Conservation (phyloP, 768 basidiomycete genomes). For the Hericium coralloides region DNA sequence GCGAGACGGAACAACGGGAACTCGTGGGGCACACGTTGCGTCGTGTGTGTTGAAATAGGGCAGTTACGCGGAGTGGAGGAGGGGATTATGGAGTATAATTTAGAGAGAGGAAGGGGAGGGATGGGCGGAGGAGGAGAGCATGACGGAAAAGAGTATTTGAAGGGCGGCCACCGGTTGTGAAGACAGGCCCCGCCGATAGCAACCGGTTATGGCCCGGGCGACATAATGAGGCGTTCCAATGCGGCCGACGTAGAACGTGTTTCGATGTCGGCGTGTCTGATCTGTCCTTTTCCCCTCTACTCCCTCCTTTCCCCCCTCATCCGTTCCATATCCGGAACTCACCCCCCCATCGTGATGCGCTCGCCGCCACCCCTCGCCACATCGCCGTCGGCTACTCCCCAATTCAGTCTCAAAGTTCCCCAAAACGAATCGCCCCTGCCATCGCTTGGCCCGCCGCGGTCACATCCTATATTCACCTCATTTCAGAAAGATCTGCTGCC, state of each 20-base stretch:
- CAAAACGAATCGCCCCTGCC: not conserved
- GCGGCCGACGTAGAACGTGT: constrained; percentile 74
- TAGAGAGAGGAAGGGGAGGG: constrained; percentile 16
- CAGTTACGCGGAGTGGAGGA: constrained; percentile 7
- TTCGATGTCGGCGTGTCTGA: constrained; percentile 42
- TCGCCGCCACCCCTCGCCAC: not conserved
- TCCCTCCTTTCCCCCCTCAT: not conserved
- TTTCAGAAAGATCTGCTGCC: not conserved
- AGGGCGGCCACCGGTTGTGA: constrained; percentile 37
- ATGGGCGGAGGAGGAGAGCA: constrained; percentile 19
- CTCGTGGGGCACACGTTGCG: not conserved
- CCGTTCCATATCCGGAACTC: not conserved
- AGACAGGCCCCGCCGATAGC: constrained; percentile 43
- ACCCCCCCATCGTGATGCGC: not conserved
- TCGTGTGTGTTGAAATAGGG: not conserved
- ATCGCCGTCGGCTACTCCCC: not conserved
- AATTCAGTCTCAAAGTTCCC: not conserved
- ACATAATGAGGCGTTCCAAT: constrained; percentile 39
- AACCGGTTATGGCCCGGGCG: constrained; percentile 42
- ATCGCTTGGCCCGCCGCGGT: not conserved
- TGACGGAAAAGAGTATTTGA: constrained; percentile 30
- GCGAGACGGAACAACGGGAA: not conserved
- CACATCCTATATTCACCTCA: not conserved
- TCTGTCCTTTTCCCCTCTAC: not conserved
- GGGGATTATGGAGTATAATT: not conserved